Percentiles rank a stretch among this genome's conserved stretches.
These are phyloP conservation scores for Nitzschia sp. DNA, from an alignment of 108 stramenopile species.

Conservation along the genomic window DNA sequence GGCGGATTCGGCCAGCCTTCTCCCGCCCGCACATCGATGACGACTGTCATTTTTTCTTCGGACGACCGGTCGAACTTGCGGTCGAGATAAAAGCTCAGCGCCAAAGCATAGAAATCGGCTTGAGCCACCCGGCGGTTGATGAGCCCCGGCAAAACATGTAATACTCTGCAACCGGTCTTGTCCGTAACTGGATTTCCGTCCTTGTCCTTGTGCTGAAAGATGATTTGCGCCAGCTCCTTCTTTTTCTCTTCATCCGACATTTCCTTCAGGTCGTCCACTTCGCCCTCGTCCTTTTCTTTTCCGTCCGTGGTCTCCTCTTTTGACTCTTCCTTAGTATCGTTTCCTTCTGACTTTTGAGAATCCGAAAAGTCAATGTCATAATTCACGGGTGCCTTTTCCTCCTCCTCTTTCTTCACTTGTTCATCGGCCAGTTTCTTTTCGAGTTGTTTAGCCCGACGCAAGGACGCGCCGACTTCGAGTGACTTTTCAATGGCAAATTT, in stretches of 20 bases:
- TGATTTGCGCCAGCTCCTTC: constrained; percentile 20
- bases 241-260: neutral
- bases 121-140: constrained; percentile 57
- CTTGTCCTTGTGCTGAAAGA: constrained; percentile 16
- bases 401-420: neutral
- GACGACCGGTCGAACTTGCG: constrained; percentile 46
- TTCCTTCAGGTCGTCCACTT: neutral
- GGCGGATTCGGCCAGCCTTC: constrained; percentile 71
- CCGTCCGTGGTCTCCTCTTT: neutral
- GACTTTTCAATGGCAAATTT: constrained; percentile 31
- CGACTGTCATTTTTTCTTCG: constrained; percentile 49
- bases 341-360: neutral
- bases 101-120: constrained; percentile 51
- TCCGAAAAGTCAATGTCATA: constrained; percentile 14
- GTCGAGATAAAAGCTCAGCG: constrained; percentile 66
- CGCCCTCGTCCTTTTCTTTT: neutral
- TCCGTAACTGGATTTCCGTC: constrained; percentile 25
- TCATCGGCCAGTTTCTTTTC: constrained; percentile 15
- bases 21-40: constrained; percentile 66
- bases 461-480: constrained; percentile 1
- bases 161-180: constrained; percentile 28
- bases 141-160: constrained; percentile 62
- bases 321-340: constrained; percentile 12
- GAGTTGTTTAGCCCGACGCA: constrained; percentile 10
- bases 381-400: neutral